Percentiles rank a stretch among this genome's conserved stretches.
Evolutionary conservation across 495 filamentous ascomycete species (phyloP).

Genomic region (Penicillium argentinense): DNA sequence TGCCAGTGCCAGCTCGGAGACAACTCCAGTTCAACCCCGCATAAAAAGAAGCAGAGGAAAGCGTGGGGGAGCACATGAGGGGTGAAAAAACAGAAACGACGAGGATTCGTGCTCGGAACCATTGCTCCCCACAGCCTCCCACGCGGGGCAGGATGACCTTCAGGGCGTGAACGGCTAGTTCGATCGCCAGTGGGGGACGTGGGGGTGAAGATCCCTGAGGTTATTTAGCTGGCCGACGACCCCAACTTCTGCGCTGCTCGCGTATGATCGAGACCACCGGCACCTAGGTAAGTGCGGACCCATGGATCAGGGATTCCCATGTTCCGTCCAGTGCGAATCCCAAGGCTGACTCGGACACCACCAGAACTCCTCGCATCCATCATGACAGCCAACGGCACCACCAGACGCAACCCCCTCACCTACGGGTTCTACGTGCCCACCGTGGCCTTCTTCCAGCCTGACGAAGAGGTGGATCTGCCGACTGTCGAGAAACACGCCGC

Average conservation of each 20-base stretch:
- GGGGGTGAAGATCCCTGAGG: conserved; percentile 20
- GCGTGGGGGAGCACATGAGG: conserved; percentile 15
- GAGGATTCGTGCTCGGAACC: too few relatives aligned
- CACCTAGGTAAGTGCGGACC: too few relatives aligned
- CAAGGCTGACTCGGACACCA: too few relatives aligned
- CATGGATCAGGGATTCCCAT: too few relatives aligned
- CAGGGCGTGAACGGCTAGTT: conserved; percentile 12
- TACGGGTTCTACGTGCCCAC: conserved; percentile 69
- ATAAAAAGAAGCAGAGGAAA: too few relatives aligned
- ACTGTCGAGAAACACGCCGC: conserved; percentile 75
- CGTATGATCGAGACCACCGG: too few relatives aligned
- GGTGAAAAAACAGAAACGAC: too few relatives aligned
- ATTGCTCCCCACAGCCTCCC: conserved; percentile 7
- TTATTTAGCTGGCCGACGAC: conserved; percentile 18
- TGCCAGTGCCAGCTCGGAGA: too few relatives aligned
- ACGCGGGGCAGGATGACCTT: conserved; percentile 12
- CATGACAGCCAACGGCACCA: conserved; percentile 27
- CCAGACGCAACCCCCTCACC: conserved; percentile 27
- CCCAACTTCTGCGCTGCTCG: background rate
- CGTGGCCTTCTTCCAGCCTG: conserved; percentile 63
- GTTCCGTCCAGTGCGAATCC: too few relatives aligned
- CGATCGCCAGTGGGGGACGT: conserved; percentile 17
- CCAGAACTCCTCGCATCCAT: too few relatives aligned
- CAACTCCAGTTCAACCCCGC: too few relatives aligned
- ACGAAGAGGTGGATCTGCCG: conserved; percentile 63